phyloP scores from a whole-genome alignment of 805 yeast species.

The Saturnispora gosingensis region DNA sequence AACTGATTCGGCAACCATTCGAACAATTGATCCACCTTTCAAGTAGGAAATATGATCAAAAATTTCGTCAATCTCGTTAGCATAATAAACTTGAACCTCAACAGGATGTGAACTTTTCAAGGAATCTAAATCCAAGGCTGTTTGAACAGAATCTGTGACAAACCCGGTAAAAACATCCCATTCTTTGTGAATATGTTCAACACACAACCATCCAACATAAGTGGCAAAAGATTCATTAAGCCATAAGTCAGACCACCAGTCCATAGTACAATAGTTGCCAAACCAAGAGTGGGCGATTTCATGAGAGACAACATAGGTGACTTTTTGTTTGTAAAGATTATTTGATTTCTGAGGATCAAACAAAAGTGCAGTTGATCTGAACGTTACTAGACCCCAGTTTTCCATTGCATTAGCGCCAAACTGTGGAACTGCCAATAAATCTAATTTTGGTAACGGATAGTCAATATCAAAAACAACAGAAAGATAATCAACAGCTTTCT shows the following conservation, averaged over 20 bases:
- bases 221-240: slow-evolving; percentile 87
- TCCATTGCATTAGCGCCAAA: slow-evolving; percentile 87
- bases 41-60: slow-evolving; percentile 75
- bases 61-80: slow-evolving; percentile 71
- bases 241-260: slow-evolving; percentile 93
- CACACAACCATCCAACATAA: slow-evolving; percentile 68
- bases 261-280: slow-evolving; percentile 83
- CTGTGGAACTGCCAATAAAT: slow-evolving; percentile 69
- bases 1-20: slow-evolving; percentile 65
- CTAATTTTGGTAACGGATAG: slow-evolving; percentile 78
- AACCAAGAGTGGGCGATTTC: slow-evolving; percentile 91
- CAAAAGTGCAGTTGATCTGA: slow-evolving; percentile 49
- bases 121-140: slow-evolving; percentile 45
- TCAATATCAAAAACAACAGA: slow-evolving; percentile 38
- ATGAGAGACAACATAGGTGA: slow-evolving; percentile 75
- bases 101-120: slow-evolving; percentile 67
- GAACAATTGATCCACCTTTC: slow-evolving; percentile 71
- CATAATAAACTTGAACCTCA: slow-evolving; percentile 71
- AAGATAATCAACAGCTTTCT: slow-evolving; percentile 42
- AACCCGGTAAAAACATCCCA: slow-evolving; percentile 67
- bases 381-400: slow-evolving; percentile 77
- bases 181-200: slow-evolving; percentile 62
- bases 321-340: slow-evolving; percentile 51
- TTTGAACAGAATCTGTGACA: slow-evolving; percentile 42
- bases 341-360: slow-evolving; percentile 40